A percentile compares a stretch with the other conserved stretches of the same genome.
Conservation (phyloP, 2,329 filamentous ascomycete genomes). For the Tympanopsis confertula region DNA sequence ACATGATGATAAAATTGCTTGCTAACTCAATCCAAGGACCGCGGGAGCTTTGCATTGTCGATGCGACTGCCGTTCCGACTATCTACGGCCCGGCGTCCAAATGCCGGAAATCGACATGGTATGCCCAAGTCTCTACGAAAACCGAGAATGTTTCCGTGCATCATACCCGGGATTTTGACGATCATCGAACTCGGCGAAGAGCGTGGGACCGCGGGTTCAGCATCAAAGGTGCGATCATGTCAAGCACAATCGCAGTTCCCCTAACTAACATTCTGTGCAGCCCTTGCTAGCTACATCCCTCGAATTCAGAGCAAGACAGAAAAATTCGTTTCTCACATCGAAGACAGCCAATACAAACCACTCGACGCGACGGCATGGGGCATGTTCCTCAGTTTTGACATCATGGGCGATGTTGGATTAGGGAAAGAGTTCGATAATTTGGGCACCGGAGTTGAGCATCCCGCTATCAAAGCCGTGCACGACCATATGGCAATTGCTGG, state of each 20-base stretch:
- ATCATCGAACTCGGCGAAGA: constrained; percentile 9
- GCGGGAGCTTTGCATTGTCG: constrained; percentile 17
- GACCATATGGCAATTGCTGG: constrained; percentile 19
- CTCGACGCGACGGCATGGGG: constrained; percentile 25
- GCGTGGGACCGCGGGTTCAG: constrained; percentile 13
- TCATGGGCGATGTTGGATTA: constrained; percentile 30
- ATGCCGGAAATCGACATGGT: constrained; percentile 27
- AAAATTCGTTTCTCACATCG: constrained; percentile 17
- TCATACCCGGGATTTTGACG: constrained; percentile 16
- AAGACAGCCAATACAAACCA: constrained; percentile 7
- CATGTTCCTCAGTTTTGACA: constrained; percentile 28
- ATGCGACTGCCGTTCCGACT: constrained; percentile 9
- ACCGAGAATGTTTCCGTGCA: constrained; percentile 21
- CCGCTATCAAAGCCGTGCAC: constrained; percentile 20
- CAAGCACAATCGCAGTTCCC: background rate
- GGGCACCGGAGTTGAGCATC: constrained; percentile 10
- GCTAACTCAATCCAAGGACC: constrained; percentile 9
- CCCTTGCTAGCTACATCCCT: background rate
- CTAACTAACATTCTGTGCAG: background rate
- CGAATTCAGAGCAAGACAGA: constrained; percentile 5
- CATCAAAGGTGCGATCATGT: constrained; percentile 8
- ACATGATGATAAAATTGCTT: constrained; percentile 12
- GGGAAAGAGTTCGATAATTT: constrained; percentile 13
- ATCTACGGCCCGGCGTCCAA: constrained; percentile 22
- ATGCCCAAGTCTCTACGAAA: constrained; percentile 15